These are phyloP conservation scores for Luvunga scandens DNA, from an alignment of 345 rosid genomes.

Conservation along the genomic window DNA sequence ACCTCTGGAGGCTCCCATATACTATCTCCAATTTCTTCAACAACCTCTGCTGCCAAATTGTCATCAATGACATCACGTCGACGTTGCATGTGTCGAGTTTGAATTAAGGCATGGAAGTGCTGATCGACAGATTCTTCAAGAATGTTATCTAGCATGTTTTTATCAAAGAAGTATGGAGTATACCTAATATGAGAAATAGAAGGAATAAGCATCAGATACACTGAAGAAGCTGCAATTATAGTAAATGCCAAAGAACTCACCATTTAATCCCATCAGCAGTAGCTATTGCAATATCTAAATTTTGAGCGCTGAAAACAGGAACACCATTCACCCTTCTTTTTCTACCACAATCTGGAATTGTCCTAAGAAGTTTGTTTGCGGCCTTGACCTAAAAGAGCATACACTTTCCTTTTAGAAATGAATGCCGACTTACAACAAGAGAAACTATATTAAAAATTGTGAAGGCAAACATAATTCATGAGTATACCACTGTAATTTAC, in stretches of 20 bases:
- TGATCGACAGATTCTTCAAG: conserved; percentile 96
- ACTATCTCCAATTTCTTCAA: conserved; percentile 89
- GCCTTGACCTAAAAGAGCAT: conserved; percentile 67
- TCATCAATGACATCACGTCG: conserved; percentile 81
- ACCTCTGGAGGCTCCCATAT: conserved; percentile 95
- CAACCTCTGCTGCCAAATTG: conserved; percentile 67
- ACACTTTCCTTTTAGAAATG: neutral
- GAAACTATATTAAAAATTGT: neutral
- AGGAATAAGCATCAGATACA: conserved; percentile 17
- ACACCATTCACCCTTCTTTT: conserved; percentile 73
- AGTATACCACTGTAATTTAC: conserved; percentile 26
- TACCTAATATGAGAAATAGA: conserved; percentile 51
- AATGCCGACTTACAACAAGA: neutral
- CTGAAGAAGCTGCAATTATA: neutral
- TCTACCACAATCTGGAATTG: conserved; percentile 49
- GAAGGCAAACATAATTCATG: conserved; percentile 2
- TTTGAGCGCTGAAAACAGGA: conserved; percentile 91
- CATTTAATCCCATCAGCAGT: conserved; percentile 88
- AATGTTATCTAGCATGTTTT: conserved; percentile 85
- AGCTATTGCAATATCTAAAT: conserved; percentile 95
- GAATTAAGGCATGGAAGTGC: conserved; percentile 80
- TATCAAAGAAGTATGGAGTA: conserved; percentile 95
- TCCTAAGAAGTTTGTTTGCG: conserved; percentile 80
- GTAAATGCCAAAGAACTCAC: conserved; percentile 31
- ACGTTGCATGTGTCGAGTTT: conserved; percentile 85